These are phyloP conservation scores for Sungouiella blattae DNA, from an alignment of 805 yeast genomes.

Conservation along the genomic window DNA sequence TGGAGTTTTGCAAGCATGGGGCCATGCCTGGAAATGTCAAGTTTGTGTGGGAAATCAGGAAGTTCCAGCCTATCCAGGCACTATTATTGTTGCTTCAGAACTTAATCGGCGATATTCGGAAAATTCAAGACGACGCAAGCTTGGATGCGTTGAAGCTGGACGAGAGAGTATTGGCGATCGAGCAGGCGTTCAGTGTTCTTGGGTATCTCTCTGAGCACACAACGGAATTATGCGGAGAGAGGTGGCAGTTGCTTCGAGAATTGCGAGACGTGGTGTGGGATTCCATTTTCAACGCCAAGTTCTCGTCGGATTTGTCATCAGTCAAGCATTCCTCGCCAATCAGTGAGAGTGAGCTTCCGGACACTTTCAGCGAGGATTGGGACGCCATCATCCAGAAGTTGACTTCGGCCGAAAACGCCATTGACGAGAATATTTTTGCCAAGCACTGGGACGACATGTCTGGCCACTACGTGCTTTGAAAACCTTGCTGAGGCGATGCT, in stretches of 20 bases:
- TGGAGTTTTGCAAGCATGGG: neutral
- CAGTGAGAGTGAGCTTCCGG: neutral
- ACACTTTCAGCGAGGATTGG: neutral
- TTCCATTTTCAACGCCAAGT: neutral
- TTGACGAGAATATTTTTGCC: neutral
- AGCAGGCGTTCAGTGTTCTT: neutral
- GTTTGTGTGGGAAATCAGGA: conserved; percentile 2
- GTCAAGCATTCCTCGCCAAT: neutral
- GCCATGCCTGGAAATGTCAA: neutral
- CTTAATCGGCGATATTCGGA: conserved; percentile 5
- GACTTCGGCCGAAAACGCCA: neutral
- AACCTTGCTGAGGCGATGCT: no score
- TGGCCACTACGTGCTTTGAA: neutral
- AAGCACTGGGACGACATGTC: neutral
- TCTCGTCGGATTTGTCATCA: neutral
- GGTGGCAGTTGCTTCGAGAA: neutral
- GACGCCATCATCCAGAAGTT: neutral
- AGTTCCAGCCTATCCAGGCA: conserved; percentile 12
- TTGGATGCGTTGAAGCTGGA: neutral
- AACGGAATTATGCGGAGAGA: neutral
- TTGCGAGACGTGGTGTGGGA: neutral
- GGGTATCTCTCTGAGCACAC: neutral
- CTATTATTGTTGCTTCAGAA: conserved; percentile 6
- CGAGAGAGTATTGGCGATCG: neutral
- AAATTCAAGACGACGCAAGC: neutral